Base-by-base conservation (phyloP, 495 filamentous ascomycete genomes). In the Neurospora sp. region DNA sequence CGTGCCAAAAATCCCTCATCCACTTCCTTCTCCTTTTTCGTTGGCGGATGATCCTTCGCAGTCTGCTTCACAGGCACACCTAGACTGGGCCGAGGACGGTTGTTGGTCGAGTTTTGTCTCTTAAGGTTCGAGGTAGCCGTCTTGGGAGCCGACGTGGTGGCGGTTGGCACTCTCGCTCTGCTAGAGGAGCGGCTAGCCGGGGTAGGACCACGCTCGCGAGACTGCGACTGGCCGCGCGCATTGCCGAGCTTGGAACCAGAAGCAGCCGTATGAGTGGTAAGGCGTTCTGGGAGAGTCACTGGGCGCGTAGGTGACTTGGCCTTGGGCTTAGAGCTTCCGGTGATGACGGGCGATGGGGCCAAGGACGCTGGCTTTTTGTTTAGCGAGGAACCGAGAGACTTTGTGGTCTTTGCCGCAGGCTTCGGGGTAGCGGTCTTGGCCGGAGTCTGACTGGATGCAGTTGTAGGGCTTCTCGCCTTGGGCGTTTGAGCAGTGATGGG, bases 1-100 rank as follows among this genome's bases (percentile, higher is more conserved):
- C 94, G 86, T 9, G 92, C 93, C 18, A 98, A 85, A 82, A 98
- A 98, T 4, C 90, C 82, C 71, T 94, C 91, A 76, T 92, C 90
- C 3, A 90, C 85, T 1, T 88, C 79, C 70, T 77, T 79, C 44
- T 85, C 83, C 68, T 78, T 84, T 73, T 82, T 84, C 3, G 75
- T 72, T 5, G 78, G 73, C 3, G 84, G 81, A 27, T 84, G 79
- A 16, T 87, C 83, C 77, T 83, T 78, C 18, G 78, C 72, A 39
- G 76, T 20, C 72, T 78, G 79, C 70, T 86, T 85, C 14, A 86
- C 86, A 27, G 86, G 86, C 14, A 78, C 83, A 10, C 86, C 86
- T 20, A 88, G 73, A 70, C 86, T 87, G 1, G 86, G 85, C 61
- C 86, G 82, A 35, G 83, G 74, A 68, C 83, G 80, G 73, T 76